Percentiles rank a stretch among this genome's conserved stretches.
phyloP scores from a whole-genome alignment of 2,329 filamentous ascomycete species.

The Westerdykella aurantiaca region DNA sequence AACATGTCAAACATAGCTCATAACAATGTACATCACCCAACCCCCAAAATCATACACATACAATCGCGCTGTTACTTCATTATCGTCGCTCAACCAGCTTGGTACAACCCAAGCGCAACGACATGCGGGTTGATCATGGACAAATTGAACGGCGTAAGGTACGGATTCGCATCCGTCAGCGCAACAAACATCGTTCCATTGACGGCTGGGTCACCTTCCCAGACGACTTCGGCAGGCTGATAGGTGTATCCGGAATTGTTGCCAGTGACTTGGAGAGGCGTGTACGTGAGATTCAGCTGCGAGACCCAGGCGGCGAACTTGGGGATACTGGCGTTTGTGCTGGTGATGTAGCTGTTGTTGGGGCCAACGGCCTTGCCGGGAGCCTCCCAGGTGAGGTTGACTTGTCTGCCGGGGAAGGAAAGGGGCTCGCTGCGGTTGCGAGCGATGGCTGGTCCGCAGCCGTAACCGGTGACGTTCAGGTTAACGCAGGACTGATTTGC shows the following conservation, averaged over 20 bases:
- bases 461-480: constrained; percentile 44
- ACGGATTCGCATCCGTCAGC: constrained; percentile 61
- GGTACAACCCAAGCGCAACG: constrained; percentile 65
- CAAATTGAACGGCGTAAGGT: constrained; percentile 67
- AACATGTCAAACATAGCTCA: no score
- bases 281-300: constrained; percentile 54
- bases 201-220: constrained; percentile 57
- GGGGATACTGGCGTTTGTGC: constrained; percentile 49
- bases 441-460: constrained; percentile 57
- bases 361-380: constrained; percentile 63
- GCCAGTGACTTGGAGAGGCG: constrained; percentile 56
- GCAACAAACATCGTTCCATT: constrained; percentile 73
- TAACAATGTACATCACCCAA: no score
- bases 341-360: constrained; percentile 71
- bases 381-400: constrained; percentile 63
- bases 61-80: neutral
- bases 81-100: constrained; percentile 55
- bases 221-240: constrained; percentile 64
- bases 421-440: constrained; percentile 63
- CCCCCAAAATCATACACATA: neutral
- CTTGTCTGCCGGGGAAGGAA: constrained; percentile 63
- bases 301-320: constrained; percentile 65
- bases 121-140: constrained; percentile 67
- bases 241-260: constrained; percentile 56
- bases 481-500: constrained; percentile 50